Evolutionary conservation across 371 early-diverging fungal genomes (phyloP).

Genomic region (Mucor mucedo): DNA sequence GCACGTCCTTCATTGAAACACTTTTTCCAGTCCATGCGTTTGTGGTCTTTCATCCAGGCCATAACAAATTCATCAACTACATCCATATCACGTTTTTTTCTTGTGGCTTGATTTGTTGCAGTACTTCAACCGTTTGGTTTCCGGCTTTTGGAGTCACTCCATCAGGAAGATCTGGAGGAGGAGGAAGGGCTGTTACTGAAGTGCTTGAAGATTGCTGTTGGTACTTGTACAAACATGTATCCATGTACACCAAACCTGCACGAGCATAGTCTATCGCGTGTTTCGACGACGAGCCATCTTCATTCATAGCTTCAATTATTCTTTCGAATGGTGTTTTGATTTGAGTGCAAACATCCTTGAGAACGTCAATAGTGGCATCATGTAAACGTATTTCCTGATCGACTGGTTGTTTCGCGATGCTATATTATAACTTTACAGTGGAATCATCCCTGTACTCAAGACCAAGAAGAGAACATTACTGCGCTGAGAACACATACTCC

Average conservation of each 20-base stretch:
- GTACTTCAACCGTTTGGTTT: constrained; percentile 9
- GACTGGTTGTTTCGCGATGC: not conserved
- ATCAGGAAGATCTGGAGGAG: constrained; percentile 15
- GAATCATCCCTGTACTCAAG: constrained; percentile 18
- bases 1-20: constrained; percentile 16
- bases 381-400: not conserved
- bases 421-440: not conserved
- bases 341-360: constrained; percentile 8
- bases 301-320: constrained; percentile 13
- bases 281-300: constrained; percentile 10
- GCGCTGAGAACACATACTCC: constrained; percentile 20
- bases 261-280: constrained; percentile 11
- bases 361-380: constrained; percentile 8
- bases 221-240: constrained; percentile 16
- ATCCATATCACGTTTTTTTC: constrained; percentile 14
- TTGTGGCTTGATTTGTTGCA: constrained; percentile 11
- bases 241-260: constrained; percentile 15
- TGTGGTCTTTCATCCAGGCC: constrained; percentile 15
- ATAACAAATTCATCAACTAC: constrained; percentile 8
- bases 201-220: constrained; percentile 15
- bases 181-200: constrained; percentile 12
- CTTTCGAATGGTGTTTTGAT: constrained; percentile 6
- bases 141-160: constrained; percentile 11
- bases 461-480: constrained; percentile 19
- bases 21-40: constrained; percentile 18